A percentile compares a stretch with the other conserved stretches of the same genome.
Evolutionary conservation across 768 basidiomycete species (phyloP).

Genomic region (Boletus rubescentipes): DNA sequence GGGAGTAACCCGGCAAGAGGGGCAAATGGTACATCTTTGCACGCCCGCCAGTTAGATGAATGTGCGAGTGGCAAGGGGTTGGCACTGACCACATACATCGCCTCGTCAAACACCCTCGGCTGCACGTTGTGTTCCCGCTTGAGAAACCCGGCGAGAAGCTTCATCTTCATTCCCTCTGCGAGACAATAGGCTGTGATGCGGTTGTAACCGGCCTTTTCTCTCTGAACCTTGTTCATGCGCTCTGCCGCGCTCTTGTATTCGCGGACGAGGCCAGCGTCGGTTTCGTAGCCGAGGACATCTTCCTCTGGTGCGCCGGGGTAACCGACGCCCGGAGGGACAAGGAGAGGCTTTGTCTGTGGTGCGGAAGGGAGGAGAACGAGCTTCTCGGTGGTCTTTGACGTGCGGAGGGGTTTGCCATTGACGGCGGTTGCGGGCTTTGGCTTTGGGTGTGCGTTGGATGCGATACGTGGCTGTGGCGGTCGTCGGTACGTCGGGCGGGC

Average conservation of each 20-base stretch:
- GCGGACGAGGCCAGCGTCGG: constrained; percentile 56
- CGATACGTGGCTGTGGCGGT: constrained; percentile 20
- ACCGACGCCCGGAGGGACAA: constrained; percentile 15
- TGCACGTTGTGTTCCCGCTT: constrained; percentile 92
- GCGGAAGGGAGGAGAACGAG: constrained; percentile 88
- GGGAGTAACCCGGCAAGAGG: constrained; percentile 87
- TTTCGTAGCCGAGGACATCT: constrained; percentile 59
- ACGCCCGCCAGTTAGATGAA: neutral
- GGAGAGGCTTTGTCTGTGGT: constrained; percentile 78
- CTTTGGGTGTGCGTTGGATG: constrained; percentile 20
- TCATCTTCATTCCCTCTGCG: constrained; percentile 83
- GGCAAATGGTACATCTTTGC: constrained; percentile 87
- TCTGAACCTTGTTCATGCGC: constrained; percentile 83
- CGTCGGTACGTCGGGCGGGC: constrained; percentile 24
- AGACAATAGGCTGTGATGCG: constrained; percentile 89
- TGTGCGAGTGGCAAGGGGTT: neutral
- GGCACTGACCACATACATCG: constrained; percentile 79
- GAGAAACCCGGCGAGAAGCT: constrained; percentile 77
- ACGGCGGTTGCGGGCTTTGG: constrained; percentile 16
- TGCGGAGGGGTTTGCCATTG: constrained; percentile 60
- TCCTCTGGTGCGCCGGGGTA: constrained; percentile 37
- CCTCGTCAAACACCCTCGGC: constrained; percentile 89
- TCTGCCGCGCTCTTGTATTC: constrained; percentile 87
- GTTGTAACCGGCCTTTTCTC: constrained; percentile 76
- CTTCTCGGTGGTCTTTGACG: constrained; percentile 89